Conservation (phyloP, 169 alveolate species). For the Plasmodium gallinaceum region DNA sequence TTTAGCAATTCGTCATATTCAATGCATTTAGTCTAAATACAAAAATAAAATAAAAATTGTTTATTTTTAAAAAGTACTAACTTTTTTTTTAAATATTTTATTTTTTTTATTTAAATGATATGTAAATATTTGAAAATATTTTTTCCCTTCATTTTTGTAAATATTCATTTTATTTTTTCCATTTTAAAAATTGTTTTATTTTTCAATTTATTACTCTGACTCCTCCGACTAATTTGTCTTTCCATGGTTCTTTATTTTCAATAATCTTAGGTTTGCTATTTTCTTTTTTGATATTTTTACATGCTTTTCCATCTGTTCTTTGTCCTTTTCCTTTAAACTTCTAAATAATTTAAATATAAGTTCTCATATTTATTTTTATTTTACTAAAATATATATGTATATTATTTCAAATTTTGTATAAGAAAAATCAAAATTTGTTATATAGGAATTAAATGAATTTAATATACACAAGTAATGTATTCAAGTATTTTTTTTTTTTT, state of each 20-base stretch:
- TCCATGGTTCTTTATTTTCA: slow-evolving; percentile 83
- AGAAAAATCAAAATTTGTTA: background rate
- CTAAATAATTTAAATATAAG: slow-evolving; percentile 8
- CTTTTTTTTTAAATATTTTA: background rate
- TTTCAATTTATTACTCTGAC: slow-evolving; percentile 79
- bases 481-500: slow-evolving; percentile 6
- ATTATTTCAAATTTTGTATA: background rate
- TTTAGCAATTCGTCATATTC: slow-evolving; percentile 85
- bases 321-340: slow-evolving; percentile 76
- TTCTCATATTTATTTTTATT: slow-evolving; percentile 6
- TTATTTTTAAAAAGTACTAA: background rate
- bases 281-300: slow-evolving; percentile 58
- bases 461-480: background rate
- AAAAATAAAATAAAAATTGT: background rate
- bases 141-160: background rate
- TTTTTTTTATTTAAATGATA: background rate
- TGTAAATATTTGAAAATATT: background rate
- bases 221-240: slow-evolving; percentile 82
- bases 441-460: background rate
- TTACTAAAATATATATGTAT: background rate
- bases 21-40: slow-evolving; percentile 80
- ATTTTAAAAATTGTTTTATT: background rate
- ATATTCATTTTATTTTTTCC: background rate
- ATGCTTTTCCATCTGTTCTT: slow-evolving; percentile 72
- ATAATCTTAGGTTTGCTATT: slow-evolving; percentile 39